Evolutionary conservation across 495 filamentous ascomycete species (phyloP).

Genomic region (Cryomyces minteri): DNA sequence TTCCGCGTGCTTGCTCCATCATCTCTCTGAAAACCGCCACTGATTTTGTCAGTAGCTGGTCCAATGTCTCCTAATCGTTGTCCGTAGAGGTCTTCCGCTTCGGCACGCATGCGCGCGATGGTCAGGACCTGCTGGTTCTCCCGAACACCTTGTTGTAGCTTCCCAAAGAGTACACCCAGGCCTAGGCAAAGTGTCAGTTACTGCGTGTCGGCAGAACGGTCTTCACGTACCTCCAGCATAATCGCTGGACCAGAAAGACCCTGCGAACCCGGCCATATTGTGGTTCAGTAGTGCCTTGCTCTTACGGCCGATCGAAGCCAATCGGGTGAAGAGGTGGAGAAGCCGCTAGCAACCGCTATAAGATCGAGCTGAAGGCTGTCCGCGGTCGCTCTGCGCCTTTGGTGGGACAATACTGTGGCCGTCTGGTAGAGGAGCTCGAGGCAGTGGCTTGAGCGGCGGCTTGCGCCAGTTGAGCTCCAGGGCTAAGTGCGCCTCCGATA

Average conservation of each 20-base stretch:
- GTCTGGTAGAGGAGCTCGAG: too few species aligned
- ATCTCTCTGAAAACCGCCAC: conserved; percentile 77
- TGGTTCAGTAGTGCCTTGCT: background rate
- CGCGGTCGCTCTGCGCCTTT: too few species aligned
- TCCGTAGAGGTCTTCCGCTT: conserved; percentile 85
- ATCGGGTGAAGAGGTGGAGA: too few species aligned
- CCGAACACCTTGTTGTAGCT: conserved; percentile 87
- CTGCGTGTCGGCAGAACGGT: background rate
- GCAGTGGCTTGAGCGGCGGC: too few species aligned
- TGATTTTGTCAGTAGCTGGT: conserved; percentile 61
- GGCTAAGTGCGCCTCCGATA: too few species aligned
- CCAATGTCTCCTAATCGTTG: conserved; percentile 64
- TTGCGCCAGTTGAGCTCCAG: too few species aligned
- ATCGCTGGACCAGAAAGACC: conserved; percentile 91
- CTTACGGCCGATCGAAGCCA: too few species aligned
- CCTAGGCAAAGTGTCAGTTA: conserved; percentile 25
- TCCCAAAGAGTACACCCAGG: conserved; percentile 86
- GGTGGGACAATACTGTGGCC: too few species aligned
- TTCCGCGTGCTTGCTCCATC: conserved; percentile 93
- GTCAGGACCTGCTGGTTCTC: conserved; percentile 90
- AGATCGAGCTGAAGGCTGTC: too few species aligned
- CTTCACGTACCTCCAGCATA: conserved; percentile 58
- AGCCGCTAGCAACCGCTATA: too few species aligned
- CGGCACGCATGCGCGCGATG: conserved; percentile 84
- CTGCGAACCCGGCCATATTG: conserved; percentile 70